Percentiles rank a stretch among this genome's conserved stretches.
Conservation (phyloP, 2,329 filamentous ascomycete genomes). For the Tolypocladium pustulatum region DNA sequence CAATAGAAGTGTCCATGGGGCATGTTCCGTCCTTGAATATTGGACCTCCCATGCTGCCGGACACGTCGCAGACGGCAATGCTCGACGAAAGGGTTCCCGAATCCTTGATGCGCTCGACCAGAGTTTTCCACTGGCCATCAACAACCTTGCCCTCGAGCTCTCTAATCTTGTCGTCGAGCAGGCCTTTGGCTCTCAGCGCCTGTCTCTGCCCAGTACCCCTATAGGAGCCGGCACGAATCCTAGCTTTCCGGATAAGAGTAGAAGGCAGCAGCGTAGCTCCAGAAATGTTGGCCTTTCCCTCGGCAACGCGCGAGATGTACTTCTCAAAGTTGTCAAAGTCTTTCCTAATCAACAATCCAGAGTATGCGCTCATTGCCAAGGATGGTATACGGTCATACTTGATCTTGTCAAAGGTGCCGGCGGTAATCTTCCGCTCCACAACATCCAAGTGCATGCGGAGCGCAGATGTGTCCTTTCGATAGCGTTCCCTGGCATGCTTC, state of each 20-base stretch:
- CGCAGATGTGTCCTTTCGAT: conserved; percentile 38
- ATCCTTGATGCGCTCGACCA: conserved; percentile 47
- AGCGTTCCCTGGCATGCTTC: conserved; percentile 40
- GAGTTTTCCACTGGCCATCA: conserved; percentile 43
- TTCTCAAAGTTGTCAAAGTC: conserved; percentile 36
- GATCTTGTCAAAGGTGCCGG: conserved; percentile 36
- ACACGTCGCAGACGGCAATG: conserved; percentile 49
- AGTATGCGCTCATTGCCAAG: conserved; percentile 44
- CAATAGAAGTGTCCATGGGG: conserved; percentile 43
- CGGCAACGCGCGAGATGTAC: conserved; percentile 38
- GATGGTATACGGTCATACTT: conserved; percentile 47
- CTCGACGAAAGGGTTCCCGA: conserved; percentile 40
- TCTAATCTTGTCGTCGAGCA: conserved; percentile 17
- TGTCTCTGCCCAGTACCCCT: not conserved
- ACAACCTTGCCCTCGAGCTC: conserved; percentile 25
- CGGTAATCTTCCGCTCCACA: conserved; percentile 41
- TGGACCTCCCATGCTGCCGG: conserved; percentile 36
- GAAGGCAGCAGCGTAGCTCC: conserved; percentile 45
- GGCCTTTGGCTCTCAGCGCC: not conserved
- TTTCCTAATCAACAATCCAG: conserved; percentile 35
- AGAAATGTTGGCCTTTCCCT: conserved; percentile 39
- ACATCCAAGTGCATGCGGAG: conserved; percentile 42
- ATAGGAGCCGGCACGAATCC: too few relatives aligned
- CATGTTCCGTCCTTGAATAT: conserved; percentile 31
- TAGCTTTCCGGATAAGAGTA: conserved; percentile 25